phyloP scores from a whole-genome alignment of 1,284 basidiomycete species.

The Pisolithus thermaeus region DNA sequence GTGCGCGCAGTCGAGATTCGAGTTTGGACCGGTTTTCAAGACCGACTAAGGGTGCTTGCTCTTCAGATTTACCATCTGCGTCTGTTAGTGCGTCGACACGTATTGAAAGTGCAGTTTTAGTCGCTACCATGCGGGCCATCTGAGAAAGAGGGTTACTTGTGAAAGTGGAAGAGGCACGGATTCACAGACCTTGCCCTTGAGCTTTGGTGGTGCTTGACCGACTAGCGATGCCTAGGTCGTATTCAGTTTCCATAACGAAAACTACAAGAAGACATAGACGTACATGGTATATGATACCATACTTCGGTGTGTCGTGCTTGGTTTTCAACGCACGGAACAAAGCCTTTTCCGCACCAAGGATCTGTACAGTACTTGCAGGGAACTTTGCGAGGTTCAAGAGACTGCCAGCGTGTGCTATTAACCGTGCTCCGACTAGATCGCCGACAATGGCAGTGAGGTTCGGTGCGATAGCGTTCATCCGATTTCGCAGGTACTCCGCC shows the following conservation, averaged over 20 bases:
- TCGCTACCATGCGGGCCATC: slow-evolving; percentile 99
- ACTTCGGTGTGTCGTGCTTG: slow-evolving; percentile 98
- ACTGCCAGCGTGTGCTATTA: slow-evolving; percentile 96
- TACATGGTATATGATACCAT: slow-evolving; percentile 95
- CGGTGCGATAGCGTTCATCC: slow-evolving; percentile 96
- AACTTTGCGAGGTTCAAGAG: slow-evolving; percentile 93
- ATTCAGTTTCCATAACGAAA: slow-evolving; percentile 4
- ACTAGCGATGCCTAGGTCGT: slow-evolving; percentile 77
- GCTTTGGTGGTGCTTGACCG: slow-evolving; percentile 95
- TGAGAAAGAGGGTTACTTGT: slow-evolving; percentile 23
- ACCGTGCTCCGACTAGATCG: slow-evolving; percentile 89
- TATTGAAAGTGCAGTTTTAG: slow-evolving; percentile 93
- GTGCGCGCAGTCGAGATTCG: slow-evolving; percentile 85
- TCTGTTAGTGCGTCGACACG: slow-evolving; percentile 96
- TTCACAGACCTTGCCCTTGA: slow-evolving; percentile 85
- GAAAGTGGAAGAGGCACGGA: slow-evolving; percentile 1
- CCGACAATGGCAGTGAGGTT: slow-evolving; percentile 95
- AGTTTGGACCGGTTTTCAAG: slow-evolving; percentile 92
- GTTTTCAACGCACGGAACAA: slow-evolving; percentile 98
- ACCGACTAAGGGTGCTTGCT: slow-evolving; percentile 79
- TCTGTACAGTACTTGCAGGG: slow-evolving; percentile 97
- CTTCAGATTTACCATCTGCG: slow-evolving; percentile 83
- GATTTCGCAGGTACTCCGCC: slow-evolving; percentile 91
- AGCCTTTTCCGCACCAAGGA: slow-evolving; percentile 97
- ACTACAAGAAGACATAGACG: slow-evolving; percentile 21